Conservation (phyloP, 495 filamentous ascomycete species). For the Cryomyces antarcticus region DNA sequence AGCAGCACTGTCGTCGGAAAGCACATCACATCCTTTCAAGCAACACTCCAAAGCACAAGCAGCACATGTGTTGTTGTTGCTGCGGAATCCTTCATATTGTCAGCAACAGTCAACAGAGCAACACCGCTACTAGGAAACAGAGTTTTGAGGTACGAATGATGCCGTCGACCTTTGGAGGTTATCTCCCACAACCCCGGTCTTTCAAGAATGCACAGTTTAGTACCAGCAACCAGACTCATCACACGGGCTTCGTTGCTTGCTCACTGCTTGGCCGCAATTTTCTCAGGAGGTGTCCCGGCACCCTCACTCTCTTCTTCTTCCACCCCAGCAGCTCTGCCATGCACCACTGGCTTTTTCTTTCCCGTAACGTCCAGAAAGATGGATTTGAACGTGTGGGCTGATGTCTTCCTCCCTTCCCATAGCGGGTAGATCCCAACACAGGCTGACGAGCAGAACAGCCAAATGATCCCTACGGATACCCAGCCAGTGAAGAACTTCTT, state of each 20-base stretch:
- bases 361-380: slow-evolving; percentile 54
- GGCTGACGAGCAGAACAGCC: slow-evolving; percentile 56
- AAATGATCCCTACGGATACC: slow-evolving; percentile 69
- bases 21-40: too few species aligned
- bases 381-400: slow-evolving; percentile 38
- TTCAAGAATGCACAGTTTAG: too few species aligned
- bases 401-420: slow-evolving; percentile 57
- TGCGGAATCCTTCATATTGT: too few species aligned
- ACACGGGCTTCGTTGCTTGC: not conserved
- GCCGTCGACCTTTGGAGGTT: too few species aligned
- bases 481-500: slow-evolving; percentile 87
- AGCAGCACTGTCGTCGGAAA: too few species aligned
- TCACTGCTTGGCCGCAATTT: not conserved
- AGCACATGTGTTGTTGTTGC: too few species aligned
- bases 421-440: slow-evolving; percentile 64
- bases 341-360: slow-evolving; percentile 20
- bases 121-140: too few species aligned
- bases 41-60: too few species aligned
- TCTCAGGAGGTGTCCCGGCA: slow-evolving; percentile 10
- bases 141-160: too few species aligned
- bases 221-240: too few species aligned
- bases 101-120: too few species aligned
- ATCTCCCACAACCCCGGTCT: too few species aligned
- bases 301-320: slow-evolving; percentile 10
- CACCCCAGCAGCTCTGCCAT: slow-evolving; percentile 9